A percentile compares a stretch with the other conserved stretches of the same genome.
phyloP scores from a whole-genome alignment of 805 yeast genomes.

The Huiozyma naganishii region DNA sequence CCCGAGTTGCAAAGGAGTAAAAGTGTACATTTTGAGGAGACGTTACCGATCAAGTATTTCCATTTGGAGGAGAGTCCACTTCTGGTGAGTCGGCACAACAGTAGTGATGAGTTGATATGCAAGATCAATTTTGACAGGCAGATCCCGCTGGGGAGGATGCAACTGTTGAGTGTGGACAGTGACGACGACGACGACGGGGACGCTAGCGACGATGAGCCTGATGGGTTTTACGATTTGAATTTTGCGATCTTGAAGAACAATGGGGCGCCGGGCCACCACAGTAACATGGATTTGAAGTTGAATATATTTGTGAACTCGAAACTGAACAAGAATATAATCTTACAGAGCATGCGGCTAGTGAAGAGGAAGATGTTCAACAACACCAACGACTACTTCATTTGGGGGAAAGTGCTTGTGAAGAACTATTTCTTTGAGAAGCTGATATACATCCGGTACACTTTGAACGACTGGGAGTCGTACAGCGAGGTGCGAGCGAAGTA shows the following conservation, averaged over 20 bases:
- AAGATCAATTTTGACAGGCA: slow-evolving; percentile 6
- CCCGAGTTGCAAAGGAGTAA: slow-evolving; percentile 33
- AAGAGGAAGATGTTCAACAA: slow-evolving; percentile 4
- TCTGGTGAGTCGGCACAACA: slow-evolving; percentile 35
- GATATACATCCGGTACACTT: slow-evolving; percentile 62
- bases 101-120: slow-evolving; percentile 1
- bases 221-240: slow-evolving; percentile 21
- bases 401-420: slow-evolving; percentile 68
- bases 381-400: slow-evolving; percentile 15
- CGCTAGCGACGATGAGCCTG: slow-evolving; percentile 8
- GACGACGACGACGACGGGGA: background rate
- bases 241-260: slow-evolving; percentile 18
- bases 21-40: slow-evolving; percentile 73
- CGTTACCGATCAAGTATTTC: slow-evolving; percentile 62
- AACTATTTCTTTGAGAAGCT: slow-evolving; percentile 60
- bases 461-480: slow-evolving; percentile 66
- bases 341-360: slow-evolving; percentile 14
- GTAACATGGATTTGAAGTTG: slow-evolving; percentile 15
- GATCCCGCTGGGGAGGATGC: slow-evolving; percentile 5
- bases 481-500: slow-evolving; percentile 21
- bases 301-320: slow-evolving; percentile 17
- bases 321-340: slow-evolving; percentile 11
- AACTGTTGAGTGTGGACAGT: background rate
- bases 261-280: too few relatives aligned
- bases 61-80: slow-evolving; percentile 63